Percentiles rank a stretch among this genome's conserved stretches.
Evolutionary conservation across 73 alveolate genomes (phyloP).

Genomic region (Breviolum minutum): DNA sequence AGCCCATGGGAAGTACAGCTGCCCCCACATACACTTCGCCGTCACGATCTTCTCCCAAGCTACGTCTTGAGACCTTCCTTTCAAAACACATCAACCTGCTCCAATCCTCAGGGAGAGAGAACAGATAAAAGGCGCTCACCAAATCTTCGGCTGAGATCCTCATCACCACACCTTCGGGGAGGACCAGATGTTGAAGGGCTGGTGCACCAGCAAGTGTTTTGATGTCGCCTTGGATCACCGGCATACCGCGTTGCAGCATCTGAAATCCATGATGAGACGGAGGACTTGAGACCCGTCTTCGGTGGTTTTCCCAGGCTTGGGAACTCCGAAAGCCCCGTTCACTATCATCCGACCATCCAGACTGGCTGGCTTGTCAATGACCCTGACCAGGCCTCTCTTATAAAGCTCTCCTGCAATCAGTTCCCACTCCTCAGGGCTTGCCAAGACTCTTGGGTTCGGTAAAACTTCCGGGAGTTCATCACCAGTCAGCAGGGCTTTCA

Average conservation of each 20-base stretch:
- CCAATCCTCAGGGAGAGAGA: not conserved
- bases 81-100: not conserved
- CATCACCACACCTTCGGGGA: not conserved
- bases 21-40: not conserved
- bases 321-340: constrained; percentile 26
- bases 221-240: not conserved
- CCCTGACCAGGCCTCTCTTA: not conserved
- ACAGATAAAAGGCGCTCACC: not conserved
- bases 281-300: not conserved
- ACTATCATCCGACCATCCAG: not conserved
- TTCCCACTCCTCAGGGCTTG: not conserved
- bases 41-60: not conserved
- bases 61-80: not conserved
- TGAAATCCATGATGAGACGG: constrained; percentile 32
- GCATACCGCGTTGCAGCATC: not conserved
- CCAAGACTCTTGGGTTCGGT: not conserved
- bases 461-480: not conserved
- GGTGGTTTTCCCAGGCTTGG: not conserved
- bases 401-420: not conserved
- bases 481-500: not conserved
- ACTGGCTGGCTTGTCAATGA: not conserved
- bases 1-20: constrained; percentile 14
- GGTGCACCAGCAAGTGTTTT: not conserved
- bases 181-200: not conserved
- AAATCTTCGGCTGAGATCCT: constrained; percentile 2